A percentile compares a stretch with the other conserved stretches of the same genome.
Conservation (phyloP, 257 asterid genomes). For the Scutellaria galericulata region DNA sequence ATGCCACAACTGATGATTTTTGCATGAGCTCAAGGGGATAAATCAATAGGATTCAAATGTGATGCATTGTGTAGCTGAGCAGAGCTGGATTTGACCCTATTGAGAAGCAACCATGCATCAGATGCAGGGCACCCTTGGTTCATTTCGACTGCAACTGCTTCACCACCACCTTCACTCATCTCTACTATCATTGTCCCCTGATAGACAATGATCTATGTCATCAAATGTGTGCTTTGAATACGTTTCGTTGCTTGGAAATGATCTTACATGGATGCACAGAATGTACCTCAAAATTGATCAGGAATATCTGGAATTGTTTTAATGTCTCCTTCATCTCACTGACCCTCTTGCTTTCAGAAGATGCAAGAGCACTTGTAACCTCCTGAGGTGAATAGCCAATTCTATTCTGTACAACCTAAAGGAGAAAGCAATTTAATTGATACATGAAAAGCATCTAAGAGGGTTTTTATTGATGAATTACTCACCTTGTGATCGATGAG, state of each 20-base stretch:
- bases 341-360: slow-evolving; percentile 51
- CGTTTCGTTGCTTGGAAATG: background rate
- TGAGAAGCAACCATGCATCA: slow-evolving; percentile 74
- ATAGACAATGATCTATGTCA: background rate
- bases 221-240: too few relatives aligned
- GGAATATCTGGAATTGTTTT: slow-evolving; percentile 67
- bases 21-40: slow-evolving; percentile 47
- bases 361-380: slow-evolving; percentile 62
- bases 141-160: slow-evolving; percentile 82
- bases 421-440: slow-evolving; percentile 18
- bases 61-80: slow-evolving; percentile 34
- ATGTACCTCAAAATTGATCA: slow-evolving; percentile 81
- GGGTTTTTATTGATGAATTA: slow-evolving; percentile 11
- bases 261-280: slow-evolving; percentile 19
- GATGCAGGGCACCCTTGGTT: slow-evolving; percentile 73
- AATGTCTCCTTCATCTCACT: slow-evolving; percentile 56
- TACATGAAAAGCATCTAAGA: slow-evolving; percentile 35
- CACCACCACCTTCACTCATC: slow-evolving; percentile 47
- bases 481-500: slow-evolving; percentile 77
- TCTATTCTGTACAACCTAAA: slow-evolving; percentile 66
- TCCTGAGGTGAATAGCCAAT: slow-evolving; percentile 80
- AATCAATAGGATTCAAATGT: slow-evolving; percentile 41
- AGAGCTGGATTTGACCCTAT: slow-evolving; percentile 54
- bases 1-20: background rate
- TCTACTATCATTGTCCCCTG: slow-evolving; percentile 84